Evolutionary conservation across 371 early-diverging fungal genomes (phyloP).

Genomic region (Zychaea mexicana): DNA sequence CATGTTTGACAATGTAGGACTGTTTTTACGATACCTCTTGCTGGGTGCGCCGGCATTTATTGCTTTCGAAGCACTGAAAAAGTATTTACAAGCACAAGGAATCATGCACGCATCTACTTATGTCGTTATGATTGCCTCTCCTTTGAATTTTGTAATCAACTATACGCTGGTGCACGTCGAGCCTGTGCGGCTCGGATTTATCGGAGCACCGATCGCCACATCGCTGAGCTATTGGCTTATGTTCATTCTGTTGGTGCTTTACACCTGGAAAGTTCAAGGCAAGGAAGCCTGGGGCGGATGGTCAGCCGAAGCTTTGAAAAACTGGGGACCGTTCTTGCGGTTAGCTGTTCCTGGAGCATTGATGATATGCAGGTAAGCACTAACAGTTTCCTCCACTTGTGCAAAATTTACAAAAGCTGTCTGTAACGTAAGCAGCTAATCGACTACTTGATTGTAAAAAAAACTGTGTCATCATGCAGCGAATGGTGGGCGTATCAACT

Average conservation of each 20-base stretch:
- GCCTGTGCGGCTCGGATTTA: constrained; percentile 62
- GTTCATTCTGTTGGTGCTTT: constrained; percentile 56
- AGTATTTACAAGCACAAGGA: constrained; percentile 82
- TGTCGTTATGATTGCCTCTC: constrained; percentile 63
- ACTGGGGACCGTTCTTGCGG: constrained; percentile 65
- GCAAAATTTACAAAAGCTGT: not conserved
- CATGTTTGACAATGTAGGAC: too few species aligned
- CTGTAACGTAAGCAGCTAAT: too few species aligned
- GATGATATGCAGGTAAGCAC: constrained; percentile 58
- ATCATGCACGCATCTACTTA: constrained; percentile 73
- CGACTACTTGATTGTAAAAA: too few species aligned
- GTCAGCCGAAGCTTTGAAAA: constrained; percentile 42
- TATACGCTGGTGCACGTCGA: constrained; percentile 68
- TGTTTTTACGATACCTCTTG: constrained; percentile 66
- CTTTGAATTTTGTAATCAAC: constrained; percentile 68
- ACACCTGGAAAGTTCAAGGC: constrained; percentile 61
- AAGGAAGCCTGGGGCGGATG: constrained; percentile 74
- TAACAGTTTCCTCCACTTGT: constrained; percentile 58
- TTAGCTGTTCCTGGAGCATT: constrained; percentile 51
- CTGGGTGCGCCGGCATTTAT: constrained; percentile 75
- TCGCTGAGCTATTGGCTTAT: constrained; percentile 66
- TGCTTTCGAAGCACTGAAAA: constrained; percentile 77
- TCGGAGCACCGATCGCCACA: constrained; percentile 84
- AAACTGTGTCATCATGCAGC: constrained; percentile 16
- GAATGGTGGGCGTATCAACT: constrained; percentile 78